These are phyloP conservation scores for Candida oleophila DNA, from an alignment of 805 yeast genomes.

Conservation along the genomic window DNA sequence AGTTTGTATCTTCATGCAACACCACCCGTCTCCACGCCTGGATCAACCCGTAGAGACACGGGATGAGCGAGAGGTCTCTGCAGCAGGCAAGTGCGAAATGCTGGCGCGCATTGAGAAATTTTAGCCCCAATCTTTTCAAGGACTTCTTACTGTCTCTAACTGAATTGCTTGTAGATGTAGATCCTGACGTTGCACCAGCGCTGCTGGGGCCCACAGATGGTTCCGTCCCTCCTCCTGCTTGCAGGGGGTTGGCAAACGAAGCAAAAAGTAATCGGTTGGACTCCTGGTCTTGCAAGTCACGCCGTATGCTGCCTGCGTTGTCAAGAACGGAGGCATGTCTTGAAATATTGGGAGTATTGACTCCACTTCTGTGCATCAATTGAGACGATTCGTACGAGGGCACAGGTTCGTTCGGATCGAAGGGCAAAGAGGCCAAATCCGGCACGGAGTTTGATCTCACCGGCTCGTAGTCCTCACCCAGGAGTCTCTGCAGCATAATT, in stretches of 20 bases:
- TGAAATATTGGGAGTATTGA: background rate
- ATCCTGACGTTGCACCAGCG: conserved; percentile 4
- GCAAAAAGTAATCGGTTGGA: conserved; percentile 3
- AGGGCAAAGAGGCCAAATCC: conserved; percentile 1
- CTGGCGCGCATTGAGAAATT: conserved; percentile 70
- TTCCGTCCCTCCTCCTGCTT: conserved; percentile 1
- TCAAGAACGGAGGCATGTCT: background rate
- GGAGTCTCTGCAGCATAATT: background rate
- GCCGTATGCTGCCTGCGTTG: background rate
- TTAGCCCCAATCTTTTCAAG: conserved; percentile 62
- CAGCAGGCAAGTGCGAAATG: conserved; percentile 76
- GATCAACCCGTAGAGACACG: conserved; percentile 57
- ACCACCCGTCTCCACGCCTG: conserved; percentile 42
- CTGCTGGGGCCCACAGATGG: conserved; percentile 11
- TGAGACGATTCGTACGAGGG: conserved; percentile 45
- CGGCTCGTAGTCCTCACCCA: background rate
- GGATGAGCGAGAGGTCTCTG: conserved; percentile 71
- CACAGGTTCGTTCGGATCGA: conserved; percentile 34
- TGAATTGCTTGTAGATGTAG: conserved; percentile 5
- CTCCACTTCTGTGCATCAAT: conserved; percentile 19
- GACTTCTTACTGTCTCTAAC: conserved; percentile 17
- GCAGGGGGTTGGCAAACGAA: conserved; percentile 1
- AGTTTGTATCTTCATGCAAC: conserved; percentile 9
- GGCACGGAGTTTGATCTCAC: conserved; percentile 4
- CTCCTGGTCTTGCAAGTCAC: background rate